Evolutionary conservation across 352 stramenopile genomes (phyloP).

Genomic region (Pythium rhizo-oryzae): DNA sequence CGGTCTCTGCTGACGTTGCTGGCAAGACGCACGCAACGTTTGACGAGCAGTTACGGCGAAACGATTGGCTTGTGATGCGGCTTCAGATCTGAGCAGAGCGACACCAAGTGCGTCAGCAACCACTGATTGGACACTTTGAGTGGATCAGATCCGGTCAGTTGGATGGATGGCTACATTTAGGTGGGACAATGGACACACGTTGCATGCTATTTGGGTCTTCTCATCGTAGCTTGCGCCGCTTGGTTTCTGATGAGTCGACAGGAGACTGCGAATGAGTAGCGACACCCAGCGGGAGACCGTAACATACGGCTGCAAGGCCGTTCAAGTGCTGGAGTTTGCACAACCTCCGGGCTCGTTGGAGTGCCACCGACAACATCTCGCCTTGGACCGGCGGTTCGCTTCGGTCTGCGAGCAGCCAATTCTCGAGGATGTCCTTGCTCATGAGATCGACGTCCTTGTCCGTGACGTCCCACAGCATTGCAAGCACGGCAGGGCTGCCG

Average conservation of each 20-base stretch:
- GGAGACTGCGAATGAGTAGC: background rate
- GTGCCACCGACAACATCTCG: conserved; percentile 2
- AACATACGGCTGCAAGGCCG: conserved; percentile 95
- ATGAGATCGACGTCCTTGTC: conserved; percentile 98
- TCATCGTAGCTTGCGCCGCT: conserved; percentile 21
- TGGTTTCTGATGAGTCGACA: background rate
- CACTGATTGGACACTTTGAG: conserved; percentile 5
- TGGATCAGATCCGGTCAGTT: conserved; percentile 13
- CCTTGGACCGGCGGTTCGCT: conserved; percentile 4
- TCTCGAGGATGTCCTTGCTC: conserved; percentile 58
- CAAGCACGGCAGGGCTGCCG: conserved; percentile 94
- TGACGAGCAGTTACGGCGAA: conserved; percentile 26
- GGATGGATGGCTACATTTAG: conserved; percentile 15
- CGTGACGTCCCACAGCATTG: conserved; percentile 99
- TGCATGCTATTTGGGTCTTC: background rate
- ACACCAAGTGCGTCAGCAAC: conserved; percentile 23
- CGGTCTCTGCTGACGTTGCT: conserved; percentile 12
- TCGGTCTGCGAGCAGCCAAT: conserved; percentile 61
- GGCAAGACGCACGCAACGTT: conserved; percentile 23
- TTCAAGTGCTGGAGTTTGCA: conserved; percentile 96
- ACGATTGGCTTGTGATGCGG: conserved; percentile 21
- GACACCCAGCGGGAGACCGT: conserved; percentile 88
- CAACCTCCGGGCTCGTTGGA: conserved; percentile 54
- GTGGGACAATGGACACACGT: background rate
- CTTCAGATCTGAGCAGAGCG: conserved; percentile 29